phyloP scores from a whole-genome alignment of 768 basidiomycete species.

The Boletus rubescentipes region DNA sequence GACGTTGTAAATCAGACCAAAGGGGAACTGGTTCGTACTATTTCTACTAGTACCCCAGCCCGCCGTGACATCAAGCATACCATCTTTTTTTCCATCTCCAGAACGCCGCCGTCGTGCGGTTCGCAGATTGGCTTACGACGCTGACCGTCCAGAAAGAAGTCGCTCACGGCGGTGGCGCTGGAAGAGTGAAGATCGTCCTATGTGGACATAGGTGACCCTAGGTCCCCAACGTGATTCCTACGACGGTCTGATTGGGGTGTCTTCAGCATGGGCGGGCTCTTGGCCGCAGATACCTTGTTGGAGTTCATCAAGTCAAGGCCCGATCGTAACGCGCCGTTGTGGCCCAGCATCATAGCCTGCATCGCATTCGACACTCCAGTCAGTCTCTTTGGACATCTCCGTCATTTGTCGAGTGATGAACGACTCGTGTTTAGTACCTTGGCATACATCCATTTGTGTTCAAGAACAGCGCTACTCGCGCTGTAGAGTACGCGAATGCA shows the following conservation, averaged over 20 bases:
- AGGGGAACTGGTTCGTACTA: constrained; percentile 79
- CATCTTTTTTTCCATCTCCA: constrained; percentile 38
- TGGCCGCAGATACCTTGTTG: constrained; percentile 80
- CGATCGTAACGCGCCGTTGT: constrained; percentile 64
- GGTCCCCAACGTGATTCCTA: background rate
- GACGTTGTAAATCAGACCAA: constrained; percentile 61
- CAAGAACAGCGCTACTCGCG: constrained; percentile 79
- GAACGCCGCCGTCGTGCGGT: constrained; percentile 79
- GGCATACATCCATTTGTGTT: constrained; percentile 85
- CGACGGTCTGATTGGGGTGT: background rate
- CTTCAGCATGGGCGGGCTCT: constrained; percentile 86
- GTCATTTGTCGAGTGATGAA: background rate
- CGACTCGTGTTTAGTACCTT: constrained; percentile 57
- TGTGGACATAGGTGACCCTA: constrained; percentile 79
- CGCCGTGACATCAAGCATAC: background rate
- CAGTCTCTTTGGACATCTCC: constrained; percentile 26
- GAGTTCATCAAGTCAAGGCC: constrained; percentile 70
- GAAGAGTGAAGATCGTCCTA: constrained; percentile 72
- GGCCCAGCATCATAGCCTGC: constrained; percentile 86
- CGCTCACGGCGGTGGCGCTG: constrained; percentile 71
- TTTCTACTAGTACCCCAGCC: background rate
- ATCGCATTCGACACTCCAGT: constrained; percentile 92
- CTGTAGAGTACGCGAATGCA: constrained; percentile 62
- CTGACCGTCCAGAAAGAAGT: constrained; percentile 84
- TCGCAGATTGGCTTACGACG: constrained; percentile 92